Base-by-base conservation (phyloP, 2,329 filamentous ascomycete species). In the Colletotrichum tropicicola region DNA sequence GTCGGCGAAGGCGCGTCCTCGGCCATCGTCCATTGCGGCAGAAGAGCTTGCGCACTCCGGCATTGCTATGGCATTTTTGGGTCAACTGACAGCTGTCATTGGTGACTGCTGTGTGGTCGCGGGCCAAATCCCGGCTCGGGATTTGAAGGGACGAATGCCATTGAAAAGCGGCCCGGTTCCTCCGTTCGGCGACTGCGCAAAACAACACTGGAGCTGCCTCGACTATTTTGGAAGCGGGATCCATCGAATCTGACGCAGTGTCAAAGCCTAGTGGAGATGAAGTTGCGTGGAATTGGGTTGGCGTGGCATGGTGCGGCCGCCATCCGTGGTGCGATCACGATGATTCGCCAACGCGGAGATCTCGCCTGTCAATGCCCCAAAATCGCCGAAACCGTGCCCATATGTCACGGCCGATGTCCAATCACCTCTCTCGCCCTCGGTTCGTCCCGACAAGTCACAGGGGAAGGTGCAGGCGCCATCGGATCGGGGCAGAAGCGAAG, bases 81-180 rank as follows among this genome's bases (percentile, higher is more conserved):
- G 17, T 12, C 27, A 10, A 45, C 12, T 3, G 8, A 6, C 32
- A n/a, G 15, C 44, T 51, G 23, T 44, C 49, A 56, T 41, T 49
- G 44, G 44, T 17, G 62, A 55, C 23, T 65, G 57, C 27, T 23
- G 28, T 28, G 45, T 56, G 43, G 23, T 25, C 57, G 51, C 39
- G 44, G 44, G 28, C 57, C 62, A 65, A 62, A 56, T 51, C 57
- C 62, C 62, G 62, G 43, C 15, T 56, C 62, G 62, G 62, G 62
- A 45, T 65, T 65, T 62, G 62, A 65, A 65, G 37, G 17, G 23
- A 28, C 25, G 5, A 21, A 48, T 10, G 9, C 28, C 44, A 30
- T 30, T 32, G 10, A n/a, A 3, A 43, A 32, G 2, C n/a, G 35
- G 44, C 12, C 39, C 41, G 43, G 41, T 25, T 13, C 43, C 25